These are phyloP conservation scores for Camelina laxa DNA, from an alignment of 345 rosid species.

Conservation along the genomic window DNA sequence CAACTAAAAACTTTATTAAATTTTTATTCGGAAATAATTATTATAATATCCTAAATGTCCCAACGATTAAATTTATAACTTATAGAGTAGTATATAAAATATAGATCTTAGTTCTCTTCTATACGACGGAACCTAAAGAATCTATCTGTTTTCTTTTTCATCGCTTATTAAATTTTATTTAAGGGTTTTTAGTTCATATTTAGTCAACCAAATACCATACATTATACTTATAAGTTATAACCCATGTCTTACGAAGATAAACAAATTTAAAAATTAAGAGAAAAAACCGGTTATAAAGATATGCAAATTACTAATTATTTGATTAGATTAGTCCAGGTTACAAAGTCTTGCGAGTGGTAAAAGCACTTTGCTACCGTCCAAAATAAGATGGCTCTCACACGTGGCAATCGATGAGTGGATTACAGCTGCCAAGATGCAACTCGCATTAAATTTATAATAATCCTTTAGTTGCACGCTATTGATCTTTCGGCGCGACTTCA, in stretches of 20 bases:
- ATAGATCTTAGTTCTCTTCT: slow-evolving; percentile 11
- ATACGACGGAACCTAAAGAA: neutral
- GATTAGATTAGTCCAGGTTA: slow-evolving; percentile 32
- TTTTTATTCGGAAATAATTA: neutral
- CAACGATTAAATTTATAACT: neutral
- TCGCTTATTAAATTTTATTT: neutral
- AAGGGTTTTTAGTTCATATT: neutral
- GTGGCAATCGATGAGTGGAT: slow-evolving; percentile 33
- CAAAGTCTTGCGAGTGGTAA: neutral
- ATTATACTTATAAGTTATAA: neutral
- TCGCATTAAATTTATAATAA: slow-evolving; percentile 31
- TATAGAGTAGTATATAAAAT: neutral
- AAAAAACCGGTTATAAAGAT: neutral
- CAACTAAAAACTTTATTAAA: neutral
- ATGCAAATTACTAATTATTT: neutral
- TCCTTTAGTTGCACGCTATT: slow-evolving; percentile 37
- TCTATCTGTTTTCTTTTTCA: slow-evolving; percentile 2
- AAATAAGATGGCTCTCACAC: slow-evolving; percentile 24
- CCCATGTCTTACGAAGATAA: slow-evolving; percentile 9
- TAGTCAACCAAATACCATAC: neutral
- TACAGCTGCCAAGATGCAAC: slow-evolving; percentile 30
- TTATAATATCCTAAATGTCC: neutral
- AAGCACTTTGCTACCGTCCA: slow-evolving; percentile 38
- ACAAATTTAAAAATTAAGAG: neutral
- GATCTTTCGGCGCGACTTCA: slow-evolving; percentile 42